Evolutionary conservation across 768 basidiomycete species (phyloP).

Genomic region (Tulasnella sp.): DNA sequence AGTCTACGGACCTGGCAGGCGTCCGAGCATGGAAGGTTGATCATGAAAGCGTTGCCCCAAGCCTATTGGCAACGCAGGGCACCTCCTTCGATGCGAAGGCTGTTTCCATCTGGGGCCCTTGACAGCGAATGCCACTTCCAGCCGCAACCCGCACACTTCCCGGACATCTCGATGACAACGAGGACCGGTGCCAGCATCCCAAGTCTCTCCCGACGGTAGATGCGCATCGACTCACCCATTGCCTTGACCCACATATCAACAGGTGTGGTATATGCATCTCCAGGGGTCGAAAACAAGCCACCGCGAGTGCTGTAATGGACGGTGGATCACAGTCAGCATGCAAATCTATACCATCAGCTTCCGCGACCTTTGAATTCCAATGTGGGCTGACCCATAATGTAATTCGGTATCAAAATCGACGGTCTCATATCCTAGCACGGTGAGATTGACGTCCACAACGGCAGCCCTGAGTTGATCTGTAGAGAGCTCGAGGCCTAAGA

Average conservation of each 20-base stretch:
- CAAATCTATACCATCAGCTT: not conserved
- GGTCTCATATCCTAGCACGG: constrained; percentile 69
- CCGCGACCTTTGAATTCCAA: too few species aligned
- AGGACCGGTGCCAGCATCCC: too few species aligned
- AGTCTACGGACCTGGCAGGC: not conserved
- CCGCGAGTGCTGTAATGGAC: constrained; percentile 53
- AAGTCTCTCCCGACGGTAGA: too few species aligned
- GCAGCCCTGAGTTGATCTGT: constrained; percentile 76
- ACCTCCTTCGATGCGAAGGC: too few species aligned
- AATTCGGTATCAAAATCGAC: constrained; percentile 77
- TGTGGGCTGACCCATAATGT: constrained; percentile 51
- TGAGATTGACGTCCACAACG: constrained; percentile 71
- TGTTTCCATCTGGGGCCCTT: too few species aligned
- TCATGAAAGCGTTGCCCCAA: too few species aligned
- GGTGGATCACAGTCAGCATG: not conserved
- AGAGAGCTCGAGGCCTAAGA: constrained; percentile 77
- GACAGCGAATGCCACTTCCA: too few species aligned
- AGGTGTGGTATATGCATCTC: constrained; percentile 78
- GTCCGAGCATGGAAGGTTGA: too few species aligned
- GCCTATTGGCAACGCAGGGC: too few species aligned
- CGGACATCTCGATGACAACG: too few species aligned
- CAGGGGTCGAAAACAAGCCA: constrained; percentile 76
- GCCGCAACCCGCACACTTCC: too few species aligned
- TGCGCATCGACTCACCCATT: constrained; percentile 56
- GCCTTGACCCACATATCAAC: constrained; percentile 87